Evolutionary conservation across 75 land plant genomes (phyloP).

Genomic region (Selaginella tamariscina): DNA sequence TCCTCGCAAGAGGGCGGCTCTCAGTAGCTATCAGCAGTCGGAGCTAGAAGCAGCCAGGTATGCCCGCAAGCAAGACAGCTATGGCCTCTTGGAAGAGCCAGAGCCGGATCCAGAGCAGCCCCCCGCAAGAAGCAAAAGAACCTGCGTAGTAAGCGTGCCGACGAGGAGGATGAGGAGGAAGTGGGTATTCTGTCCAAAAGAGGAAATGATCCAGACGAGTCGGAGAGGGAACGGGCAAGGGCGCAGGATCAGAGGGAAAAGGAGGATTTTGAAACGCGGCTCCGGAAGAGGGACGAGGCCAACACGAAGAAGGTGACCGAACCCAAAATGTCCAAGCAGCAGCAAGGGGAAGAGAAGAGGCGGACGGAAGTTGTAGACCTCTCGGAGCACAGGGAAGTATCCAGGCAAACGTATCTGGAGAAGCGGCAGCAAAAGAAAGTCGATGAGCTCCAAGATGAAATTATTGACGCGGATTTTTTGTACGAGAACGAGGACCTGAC

Average conservation of each 20-base stretch:
- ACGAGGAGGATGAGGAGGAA: conserved; percentile 55
- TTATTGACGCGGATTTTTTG: conserved; percentile 73
- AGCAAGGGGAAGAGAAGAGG: conserved; percentile 62
- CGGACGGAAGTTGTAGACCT: conserved; percentile 65
- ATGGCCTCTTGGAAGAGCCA: conserved; percentile 58
- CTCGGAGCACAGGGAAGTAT: conserved; percentile 47
- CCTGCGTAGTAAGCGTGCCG: conserved; percentile 27
- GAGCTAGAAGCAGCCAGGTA: conserved; percentile 73
- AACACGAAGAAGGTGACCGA: conserved; percentile 53
- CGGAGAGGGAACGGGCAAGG: conserved; percentile 66
- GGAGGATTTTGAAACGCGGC: conserved; percentile 58
- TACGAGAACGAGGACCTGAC: conserved; percentile 76
- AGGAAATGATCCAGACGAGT: conserved; percentile 13
- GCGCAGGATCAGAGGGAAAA: conserved; percentile 76
- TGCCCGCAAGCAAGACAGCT: conserved; percentile 49
- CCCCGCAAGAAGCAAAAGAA: conserved; percentile 18
- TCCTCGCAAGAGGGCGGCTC: conserved; percentile 43
- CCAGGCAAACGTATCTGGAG: conserved; percentile 79
- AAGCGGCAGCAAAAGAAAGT: conserved; percentile 82
- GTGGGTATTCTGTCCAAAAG: conserved; percentile 17
- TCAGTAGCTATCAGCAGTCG: conserved; percentile 61
- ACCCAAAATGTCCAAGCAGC: background rate
- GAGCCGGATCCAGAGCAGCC: conserved; percentile 36
- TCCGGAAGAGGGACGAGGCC: conserved; percentile 79
- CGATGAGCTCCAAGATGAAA: conserved; percentile 63